phyloP scores from a whole-genome alignment of 1,284 basidiomycete genomes.

The Kwoniella shivajii region DNA sequence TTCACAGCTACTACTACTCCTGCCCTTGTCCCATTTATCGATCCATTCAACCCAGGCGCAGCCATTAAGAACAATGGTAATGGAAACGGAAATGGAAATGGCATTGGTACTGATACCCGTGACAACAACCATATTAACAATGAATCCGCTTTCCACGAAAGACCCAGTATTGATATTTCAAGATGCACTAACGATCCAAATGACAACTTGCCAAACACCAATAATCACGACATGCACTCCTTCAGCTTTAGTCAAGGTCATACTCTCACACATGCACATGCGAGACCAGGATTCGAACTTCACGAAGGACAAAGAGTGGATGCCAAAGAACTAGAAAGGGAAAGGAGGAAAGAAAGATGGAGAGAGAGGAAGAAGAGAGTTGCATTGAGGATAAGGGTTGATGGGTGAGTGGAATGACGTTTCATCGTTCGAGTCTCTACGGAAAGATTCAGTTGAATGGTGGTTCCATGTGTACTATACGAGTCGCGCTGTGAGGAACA shows the following conservation, averaged over 20 bases:
- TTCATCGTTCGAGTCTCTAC: neutral
- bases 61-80: too few species aligned
- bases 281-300: conserved; percentile 9
- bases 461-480: neutral
- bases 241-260: neutral
- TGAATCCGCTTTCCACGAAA: too few species aligned
- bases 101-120: too few species aligned
- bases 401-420: neutral
- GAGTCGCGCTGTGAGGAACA: neutral
- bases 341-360: neutral
- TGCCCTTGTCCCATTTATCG: too few species aligned
- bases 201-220: too few species aligned
- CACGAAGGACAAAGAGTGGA: neutral
- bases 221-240: too few species aligned
- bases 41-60: too few species aligned
- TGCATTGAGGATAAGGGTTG: neutral
- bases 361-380: conserved; percentile 5
- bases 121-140: too few species aligned
- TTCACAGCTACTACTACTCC: too few species aligned
- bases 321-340: neutral
- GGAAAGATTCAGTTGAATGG: too few species aligned
- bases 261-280: neutral
- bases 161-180: too few species aligned
- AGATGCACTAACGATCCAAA: too few species aligned
- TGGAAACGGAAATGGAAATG: neutral